Base-by-base conservation (phyloP, 208 protist genomes). In the Trypanosoma cruzi region DNA sequence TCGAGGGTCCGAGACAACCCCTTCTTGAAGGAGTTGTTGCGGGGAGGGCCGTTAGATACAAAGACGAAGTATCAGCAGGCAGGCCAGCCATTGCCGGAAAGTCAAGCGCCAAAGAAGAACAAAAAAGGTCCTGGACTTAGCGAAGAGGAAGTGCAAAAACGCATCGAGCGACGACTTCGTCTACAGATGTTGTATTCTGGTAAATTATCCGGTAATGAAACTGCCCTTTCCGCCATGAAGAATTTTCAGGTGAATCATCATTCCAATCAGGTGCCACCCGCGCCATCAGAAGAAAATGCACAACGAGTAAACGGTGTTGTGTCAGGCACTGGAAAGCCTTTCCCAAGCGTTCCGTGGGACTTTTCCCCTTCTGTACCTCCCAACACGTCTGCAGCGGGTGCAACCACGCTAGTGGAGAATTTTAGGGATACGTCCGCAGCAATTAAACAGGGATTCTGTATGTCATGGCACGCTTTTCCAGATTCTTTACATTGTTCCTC, bases 101-200 rank as follows among this genome's bases (percentile, higher is more conserved):
- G 65, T 10, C 1, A 28, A 20, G 28, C 16, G 7, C n/a, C 24
- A 31, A 75, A 62, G 31, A 64, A 57, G 20, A 14, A 8, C 52
- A 59, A 31, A 49, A 69, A 64, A 59, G 8, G 16, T 18, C 24
- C 55, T 48, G 48, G 42, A n/a, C 29, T 36, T 58, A 50, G 29
- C n/a, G 54, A 68, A 22, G 28, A 60, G 20, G 64, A 71, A 32
- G 24, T 76, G 20, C 31, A 60, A 16, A 36, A 64, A 16, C 71
- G 61, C 31, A 70, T 82, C 52, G 77, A 78, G 37, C 71, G 77
- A 49, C 64, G 77, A 24, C 64, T 82, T 48, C 58, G 77, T 3
- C 46, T 82, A 11, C 77, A 82, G 48, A 76, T 76, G 59, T 62
- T 82, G 40, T 82, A 82, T 60, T 71, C 66, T 62, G 71, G 66